These are phyloP conservation scores for Tothia fuscella DNA, from an alignment of 2,329 filamentous ascomycete species.

Conservation along the genomic window DNA sequence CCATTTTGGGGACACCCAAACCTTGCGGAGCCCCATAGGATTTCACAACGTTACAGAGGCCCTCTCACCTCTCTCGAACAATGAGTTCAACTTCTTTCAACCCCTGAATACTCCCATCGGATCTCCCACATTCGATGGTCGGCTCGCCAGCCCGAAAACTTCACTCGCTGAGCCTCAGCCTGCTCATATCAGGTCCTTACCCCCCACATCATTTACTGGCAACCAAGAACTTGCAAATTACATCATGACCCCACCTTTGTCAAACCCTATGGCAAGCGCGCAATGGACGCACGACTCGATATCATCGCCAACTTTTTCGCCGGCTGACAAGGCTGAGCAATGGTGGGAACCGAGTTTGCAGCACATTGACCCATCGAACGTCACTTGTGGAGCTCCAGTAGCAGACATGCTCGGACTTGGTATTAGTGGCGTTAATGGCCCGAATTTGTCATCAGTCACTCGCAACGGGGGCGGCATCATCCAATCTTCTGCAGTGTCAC, in stretches of 20 bases:
- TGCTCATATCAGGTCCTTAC: not conserved
- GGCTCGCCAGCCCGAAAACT: not conserved
- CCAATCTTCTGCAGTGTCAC: too few species aligned
- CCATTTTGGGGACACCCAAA: too few species aligned
- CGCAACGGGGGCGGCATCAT: too few species aligned
- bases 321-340: slow-evolving; percentile 8
- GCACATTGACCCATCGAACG: not conserved
- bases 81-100: not conserved
- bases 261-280: slow-evolving; percentile 5
- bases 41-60: too few species aligned
- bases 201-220: slow-evolving; percentile 1
- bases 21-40: too few species aligned
- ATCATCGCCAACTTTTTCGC: not conserved
- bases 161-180: slow-evolving; percentile 1
- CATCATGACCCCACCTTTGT: slow-evolving; percentile 11
- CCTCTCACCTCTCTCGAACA: not conserved
- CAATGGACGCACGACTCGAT: slow-evolving; percentile 2
- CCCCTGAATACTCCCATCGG: not conserved
- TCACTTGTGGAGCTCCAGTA: not conserved
- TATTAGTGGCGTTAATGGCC: not conserved
- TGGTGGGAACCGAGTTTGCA: slow-evolving; percentile 1
- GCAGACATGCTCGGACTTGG: not conserved
- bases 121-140: not conserved
- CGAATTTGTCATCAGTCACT: too few species aligned
- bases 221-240: slow-evolving; percentile 10